These are phyloP conservation scores for Kwoniella heveanensis DNA, from an alignment of 768 basidiomycete genomes.

Conservation along the genomic window DNA sequence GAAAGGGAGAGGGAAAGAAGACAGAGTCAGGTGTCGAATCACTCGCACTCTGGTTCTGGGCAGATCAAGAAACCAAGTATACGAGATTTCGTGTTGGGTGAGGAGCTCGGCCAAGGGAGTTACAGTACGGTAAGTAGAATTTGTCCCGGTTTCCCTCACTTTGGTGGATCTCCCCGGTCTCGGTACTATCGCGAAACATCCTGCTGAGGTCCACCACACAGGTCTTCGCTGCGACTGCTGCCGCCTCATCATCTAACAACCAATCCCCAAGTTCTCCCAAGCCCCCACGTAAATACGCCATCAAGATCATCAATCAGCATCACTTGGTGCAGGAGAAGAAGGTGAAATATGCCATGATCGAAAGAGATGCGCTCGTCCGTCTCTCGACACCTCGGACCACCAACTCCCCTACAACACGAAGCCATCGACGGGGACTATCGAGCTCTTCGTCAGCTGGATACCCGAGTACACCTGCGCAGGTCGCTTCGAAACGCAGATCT, in stretches of 20 bases:
- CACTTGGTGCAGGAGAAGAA: slow-evolving; percentile 57
- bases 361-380: slow-evolving; percentile 55
- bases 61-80: slow-evolving; percentile 37
- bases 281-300: slow-evolving; percentile 48
- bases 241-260: slow-evolving; percentile 29
- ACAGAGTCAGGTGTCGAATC: slow-evolving; percentile 32
- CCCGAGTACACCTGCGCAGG: neutral
- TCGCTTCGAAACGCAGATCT: slow-evolving; percentile 22
- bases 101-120: slow-evolving; percentile 55
- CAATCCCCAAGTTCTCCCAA: slow-evolving; percentile 35
- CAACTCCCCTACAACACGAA: slow-evolving; percentile 14
- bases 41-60: slow-evolving; percentile 15
- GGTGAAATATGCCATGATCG: slow-evolving; percentile 56
- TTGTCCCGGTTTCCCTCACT: neutral
- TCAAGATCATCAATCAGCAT: slow-evolving; percentile 57
- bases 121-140: slow-evolving; percentile 53
- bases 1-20: slow-evolving; percentile 38
- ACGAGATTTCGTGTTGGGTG: slow-evolving; percentile 55
- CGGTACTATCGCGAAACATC: too few relatives aligned
- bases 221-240: slow-evolving; percentile 29
- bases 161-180: too few relatives aligned
- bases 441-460: slow-evolving; percentile 31
- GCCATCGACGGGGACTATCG: slow-evolving; percentile 40
- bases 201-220: slow-evolving; percentile 7
- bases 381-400: slow-evolving; percentile 40